Evolutionary conservation across 2,329 filamentous ascomycete species (phyloP).

Genomic region (Anisogramma anomala): DNA sequence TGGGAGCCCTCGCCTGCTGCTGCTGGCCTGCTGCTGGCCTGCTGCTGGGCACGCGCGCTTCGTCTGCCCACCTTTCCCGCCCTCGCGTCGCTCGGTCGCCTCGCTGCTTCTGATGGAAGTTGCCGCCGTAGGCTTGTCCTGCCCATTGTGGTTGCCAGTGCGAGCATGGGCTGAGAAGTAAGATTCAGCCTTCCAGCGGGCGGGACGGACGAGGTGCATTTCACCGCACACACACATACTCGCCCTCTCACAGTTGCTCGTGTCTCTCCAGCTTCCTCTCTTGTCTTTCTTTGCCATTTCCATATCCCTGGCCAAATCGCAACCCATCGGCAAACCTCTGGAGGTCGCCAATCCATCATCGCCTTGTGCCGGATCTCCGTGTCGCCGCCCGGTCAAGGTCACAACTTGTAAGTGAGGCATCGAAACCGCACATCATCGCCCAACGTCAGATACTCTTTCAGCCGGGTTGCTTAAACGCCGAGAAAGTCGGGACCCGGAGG

Average conservation of each 20-base stretch:
- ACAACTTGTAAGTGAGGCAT: no score
- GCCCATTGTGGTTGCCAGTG: background rate
- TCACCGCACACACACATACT: background rate
- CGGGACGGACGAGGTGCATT: background rate
- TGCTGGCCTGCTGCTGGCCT: background rate
- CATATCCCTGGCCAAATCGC: no score
- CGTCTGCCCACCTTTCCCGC: background rate
- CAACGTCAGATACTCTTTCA: background rate
- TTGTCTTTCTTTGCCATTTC: background rate
- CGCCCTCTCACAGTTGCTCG: background rate
- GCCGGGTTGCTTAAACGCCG: background rate
- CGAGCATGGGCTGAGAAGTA: constrained; percentile 1
- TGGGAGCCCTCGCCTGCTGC: background rate
- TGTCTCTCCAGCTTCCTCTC: background rate
- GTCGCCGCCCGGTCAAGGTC: background rate
- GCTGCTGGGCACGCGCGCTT: background rate
- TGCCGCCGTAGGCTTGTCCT: no score
- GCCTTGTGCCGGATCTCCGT: background rate
- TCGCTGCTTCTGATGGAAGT: no score
- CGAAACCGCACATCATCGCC: background rate
- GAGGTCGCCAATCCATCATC: no score
- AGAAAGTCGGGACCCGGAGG: no score
- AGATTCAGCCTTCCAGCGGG: background rate
- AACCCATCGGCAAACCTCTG: no score
- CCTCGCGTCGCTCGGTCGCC: no score